Base-by-base conservation (phyloP, 768 basidiomycete species). In the Clavaria fumosa region DNA sequence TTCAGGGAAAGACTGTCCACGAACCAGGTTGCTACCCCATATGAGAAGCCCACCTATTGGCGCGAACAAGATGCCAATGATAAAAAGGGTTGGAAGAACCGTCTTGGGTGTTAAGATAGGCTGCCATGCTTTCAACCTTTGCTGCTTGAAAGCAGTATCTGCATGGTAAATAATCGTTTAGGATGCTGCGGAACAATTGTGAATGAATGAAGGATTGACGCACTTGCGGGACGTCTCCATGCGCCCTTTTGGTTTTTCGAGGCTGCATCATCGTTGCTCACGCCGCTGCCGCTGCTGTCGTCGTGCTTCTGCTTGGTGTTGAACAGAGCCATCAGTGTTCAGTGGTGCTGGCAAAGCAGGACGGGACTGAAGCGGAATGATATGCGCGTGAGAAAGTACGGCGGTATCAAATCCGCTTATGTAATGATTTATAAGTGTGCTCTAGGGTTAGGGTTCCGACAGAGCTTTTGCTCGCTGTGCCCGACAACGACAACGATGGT, bases 61-160 rank as follows among this genome's bases (percentile, higher is more conserved):
- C 0, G 85, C 93, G 54, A 99, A 99, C 45, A 97, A 60, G 47
- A 99, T 67, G 31, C 86, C 95, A 49, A 97, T 76, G 52, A 96
- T 75, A 59, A 99, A 91, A 32, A 99, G 72, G 1, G 90, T 93
- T 3, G 95, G 95, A 11, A 99, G 72, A 15, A 99, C 95, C 1
- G 90, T 95, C 59, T 91, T 91, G 4, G 95, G 95, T 4, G 91
- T 96, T 33, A 97, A 70, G 54, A 99, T 97, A 6, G 95, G 95
- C 68, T 99, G 95, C 95, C 95, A 99, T 52, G 95, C 95, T 64
- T 96, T 97, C 53, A 99, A 73, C 39, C 95, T 82, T 59, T 99
- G 95, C 58, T 99, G 95, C 63, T 95, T 97, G 72, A 95, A 96
- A 27, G 91, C 93, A 42, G 91, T 96, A 60, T 96, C 89, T 95